Evolutionary conservation across 371 early-diverging fungal genomes (phyloP), one percentile per base, ranked within the genome.

Genomic region (Mucor racemosus): DNA sequence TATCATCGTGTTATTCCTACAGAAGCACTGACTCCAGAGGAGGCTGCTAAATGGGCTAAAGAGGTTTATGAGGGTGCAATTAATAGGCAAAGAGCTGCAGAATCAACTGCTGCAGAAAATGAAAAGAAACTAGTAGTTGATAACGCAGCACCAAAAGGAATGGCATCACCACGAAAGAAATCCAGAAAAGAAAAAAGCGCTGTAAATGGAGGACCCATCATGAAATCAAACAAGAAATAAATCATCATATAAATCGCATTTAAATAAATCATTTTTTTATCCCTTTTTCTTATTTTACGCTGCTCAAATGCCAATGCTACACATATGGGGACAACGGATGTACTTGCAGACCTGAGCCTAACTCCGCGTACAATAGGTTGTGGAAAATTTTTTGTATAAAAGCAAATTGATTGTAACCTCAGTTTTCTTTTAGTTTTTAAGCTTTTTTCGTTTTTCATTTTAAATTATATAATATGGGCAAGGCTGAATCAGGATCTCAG

Each of bases 1-100:
- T 81, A 75, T 38, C 75, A 78, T 59, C 71, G 72, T 17, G 75
- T 68, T 7, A 19, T 65, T 15, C 71, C 70, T 42, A 81, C 81
- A 21, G 72, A 71, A 2, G 68, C 50, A 10, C 58, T 73, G 2
- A 39, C 60, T 1, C 48, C 65, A 1, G 65, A 70, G 8, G 68
- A 76, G 21, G 62, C 75, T 0, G 48, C 31, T 11, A 11, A 33
- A 11, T 72, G 69, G 75, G 69, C 65, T 8, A 26, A 42, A 5
- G 36, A 62, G 3, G 69, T 76, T 0, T 42, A 55, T 38, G 17
- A 38, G 3, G 36, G 38, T 2, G 70, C 58, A 2, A 6, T 15
- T 7, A 33, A 42, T 7, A 21, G 68, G 21, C 59, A 13, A 1
- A 11, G 19, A 4, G 17, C 62, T 33, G 36, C 58, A 63, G 14